Evolutionary conservation across 352 stramenopile species (phyloP), one percentile per base, ranked within the genome.

Genomic region (Elongisporangium undulatum): DNA sequence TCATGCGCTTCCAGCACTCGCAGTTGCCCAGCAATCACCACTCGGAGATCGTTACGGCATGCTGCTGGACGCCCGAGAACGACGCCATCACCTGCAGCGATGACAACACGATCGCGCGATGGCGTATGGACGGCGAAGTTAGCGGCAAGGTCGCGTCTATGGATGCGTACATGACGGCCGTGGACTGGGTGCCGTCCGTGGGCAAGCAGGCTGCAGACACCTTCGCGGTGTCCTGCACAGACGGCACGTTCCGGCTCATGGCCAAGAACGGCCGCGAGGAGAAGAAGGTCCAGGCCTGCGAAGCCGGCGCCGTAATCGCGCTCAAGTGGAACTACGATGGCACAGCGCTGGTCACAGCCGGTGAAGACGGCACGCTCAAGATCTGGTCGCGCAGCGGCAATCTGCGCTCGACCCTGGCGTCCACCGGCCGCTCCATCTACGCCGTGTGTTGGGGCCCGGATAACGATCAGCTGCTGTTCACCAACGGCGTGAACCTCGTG

Each of bases 271-370:
- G 93, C 9, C 74, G 90, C 0, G 92, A 98, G 56, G 93, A 98
- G 73, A 98, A 98, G 71, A 90, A 92, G 54, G 84, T 97, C 0
- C 67, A 89, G 26, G 88, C 77, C 10, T 91, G 77, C 21, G 81
- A 92, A 19, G 76, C 72, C 54, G 92, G 89, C 17, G 92, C 92
- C 19, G 81, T 96, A 34, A 94, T 97, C 55, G 72, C 75, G n/a
- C 72, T 98, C 19, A 89, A 90, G 62, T 98, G 94, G 92, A 97
- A 92, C 70, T 92, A 93, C 61, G 92, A 98, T 56, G 94, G 92
- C 22, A 94, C 86, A 7, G 92, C 92, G 22, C 70, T 98, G 2
- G 86, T 90, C 24, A 97, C 90, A 17, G 85, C 80, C 8, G 94
- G 92, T 5, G 94, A 98, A 64, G 94, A 98, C 56, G 94, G 94